Conservation (phyloP, 2,329 filamentous ascomycete genomes). For the Samsoniella hepiali region DNA sequence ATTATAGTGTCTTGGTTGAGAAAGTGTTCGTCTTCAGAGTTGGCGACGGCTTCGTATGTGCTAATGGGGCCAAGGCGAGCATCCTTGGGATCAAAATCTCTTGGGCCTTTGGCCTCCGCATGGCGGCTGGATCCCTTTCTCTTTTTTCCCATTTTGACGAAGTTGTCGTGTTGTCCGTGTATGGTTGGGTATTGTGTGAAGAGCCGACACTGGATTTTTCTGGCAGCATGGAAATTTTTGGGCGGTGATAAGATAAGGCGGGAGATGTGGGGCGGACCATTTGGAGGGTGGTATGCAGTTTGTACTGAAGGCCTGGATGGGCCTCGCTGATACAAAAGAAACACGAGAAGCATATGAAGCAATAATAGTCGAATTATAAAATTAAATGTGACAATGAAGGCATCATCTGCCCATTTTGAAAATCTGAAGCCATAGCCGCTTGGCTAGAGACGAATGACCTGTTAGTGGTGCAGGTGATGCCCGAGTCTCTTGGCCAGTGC, state of each 20-base stretch:
- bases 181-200: neutral
- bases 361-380: neutral
- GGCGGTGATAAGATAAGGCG: constrained; percentile 18
- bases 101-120: constrained; percentile 47
- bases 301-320: neutral
- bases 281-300: neutral
- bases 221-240: constrained; percentile 14
- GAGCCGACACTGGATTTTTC: constrained; percentile 10
- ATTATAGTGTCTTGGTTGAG: constrained; percentile 81
- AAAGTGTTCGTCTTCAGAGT: constrained; percentile 93
- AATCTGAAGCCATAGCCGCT: neutral
- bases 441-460: neutral
- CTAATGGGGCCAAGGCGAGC: constrained; percentile 59
- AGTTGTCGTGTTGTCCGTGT: neutral
- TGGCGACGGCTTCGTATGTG: constrained; percentile 79
- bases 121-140: constrained; percentile 63
- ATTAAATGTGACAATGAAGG: neutral
- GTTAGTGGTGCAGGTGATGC: neutral
- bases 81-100: constrained; percentile 53
- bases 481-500: neutral
- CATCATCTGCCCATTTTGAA: neutral
- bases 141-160: constrained; percentile 55
- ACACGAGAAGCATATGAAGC: neutral
- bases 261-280: neutral
- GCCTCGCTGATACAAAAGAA: neutral